Base-by-base conservation (phyloP, 2,329 filamentous ascomycete genomes). In the Tolypocladium pustulatum region DNA sequence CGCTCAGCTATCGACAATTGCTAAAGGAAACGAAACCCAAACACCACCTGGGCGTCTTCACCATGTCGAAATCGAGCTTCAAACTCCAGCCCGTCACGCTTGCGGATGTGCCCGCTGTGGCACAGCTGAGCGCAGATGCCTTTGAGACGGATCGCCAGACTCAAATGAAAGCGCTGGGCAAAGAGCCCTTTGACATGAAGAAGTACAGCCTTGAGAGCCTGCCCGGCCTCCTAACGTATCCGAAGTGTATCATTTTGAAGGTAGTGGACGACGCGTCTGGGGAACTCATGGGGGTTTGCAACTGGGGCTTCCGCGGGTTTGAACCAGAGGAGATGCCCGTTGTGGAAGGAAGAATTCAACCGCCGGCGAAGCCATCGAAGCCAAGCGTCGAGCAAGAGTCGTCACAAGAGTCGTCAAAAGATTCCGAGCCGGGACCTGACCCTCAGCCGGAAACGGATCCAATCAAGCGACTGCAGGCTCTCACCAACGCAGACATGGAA, bases 81-180 rank as follows among this genome's bases (percentile, higher is more conserved):
- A 61, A 56, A 49, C 64, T 71, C 34, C 55, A 57, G 32, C 61
- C 62, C n/a, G 61, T 67, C 30, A 61, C 61, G 25, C 57, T 60
- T 27, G 58, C 63, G 15, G 72, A 74, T 58, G 65, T 72, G 34
- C 64, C 69, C 13, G 62, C 60, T 22, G 61, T 71, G 36, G 66
- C 67, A 12, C 62, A 66, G 43, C 65, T 74, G 54, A 59, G 63
- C 41, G 64, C 63, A 27, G 61, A 67, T 37, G 65, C 70, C 10
- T 75, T 74, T 43, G 60, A 63, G 32, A 58, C 58, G 12, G 73
- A 74, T 57, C 64, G 69, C 22, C 70, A 75, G 51, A 73, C 72
- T 2, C 63, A 71, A 63, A 71, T 74, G 67, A 75, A 75, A 58
- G 66, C 64, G 7, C 62, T 66, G 40, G 64, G 66, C 57, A 62